Conservation (phyloP, 768 basidiomycete species). For the Chalciporus chontae region DNA sequence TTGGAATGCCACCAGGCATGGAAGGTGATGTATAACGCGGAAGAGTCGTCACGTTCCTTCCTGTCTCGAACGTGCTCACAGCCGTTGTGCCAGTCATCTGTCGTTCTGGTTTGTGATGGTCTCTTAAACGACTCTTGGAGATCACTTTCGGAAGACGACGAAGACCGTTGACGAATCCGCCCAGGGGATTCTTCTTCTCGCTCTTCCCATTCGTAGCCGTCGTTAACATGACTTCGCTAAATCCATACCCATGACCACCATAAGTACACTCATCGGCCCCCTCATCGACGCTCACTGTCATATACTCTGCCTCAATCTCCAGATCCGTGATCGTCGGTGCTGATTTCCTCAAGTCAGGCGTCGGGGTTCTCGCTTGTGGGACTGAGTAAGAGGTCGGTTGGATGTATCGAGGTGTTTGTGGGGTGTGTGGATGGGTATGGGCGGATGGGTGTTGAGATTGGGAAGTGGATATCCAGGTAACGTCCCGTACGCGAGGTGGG, state of each 20-base stretch:
- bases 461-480: slow-evolving; percentile 31
- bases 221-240: slow-evolving; percentile 19
- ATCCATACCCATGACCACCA: slow-evolving; percentile 21
- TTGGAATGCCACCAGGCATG: slow-evolving; percentile 17
- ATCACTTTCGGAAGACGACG: slow-evolving; percentile 33
- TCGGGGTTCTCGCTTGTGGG: slow-evolving; percentile 22
- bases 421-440: slow-evolving; percentile 26
- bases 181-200: slow-evolving; percentile 31
- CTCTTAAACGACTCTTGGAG: slow-evolving; percentile 28
- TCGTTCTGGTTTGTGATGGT: slow-evolving; percentile 22
- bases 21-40: slow-evolving; percentile 20
- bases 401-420: slow-evolving; percentile 25
- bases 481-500: slow-evolving; percentile 25
- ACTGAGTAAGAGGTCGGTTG: slow-evolving; percentile 17
- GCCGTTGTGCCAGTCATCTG: slow-evolving; percentile 8
- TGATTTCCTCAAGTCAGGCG: slow-evolving; percentile 27
- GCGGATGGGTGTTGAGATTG: slow-evolving; percentile 26
- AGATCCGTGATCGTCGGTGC: slow-evolving; percentile 30
- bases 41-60: slow-evolving; percentile 3
- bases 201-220: slow-evolving; percentile 23
- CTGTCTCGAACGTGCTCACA: slow-evolving; percentile 7
- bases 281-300: slow-evolving; percentile 30
- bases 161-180: slow-evolving; percentile 29
- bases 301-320: slow-evolving; percentile 32
- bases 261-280: slow-evolving; percentile 20